phyloP scores from a whole-genome alignment of 1,284 basidiomycete species.

The Sanghuangporus weigelae region DNA sequence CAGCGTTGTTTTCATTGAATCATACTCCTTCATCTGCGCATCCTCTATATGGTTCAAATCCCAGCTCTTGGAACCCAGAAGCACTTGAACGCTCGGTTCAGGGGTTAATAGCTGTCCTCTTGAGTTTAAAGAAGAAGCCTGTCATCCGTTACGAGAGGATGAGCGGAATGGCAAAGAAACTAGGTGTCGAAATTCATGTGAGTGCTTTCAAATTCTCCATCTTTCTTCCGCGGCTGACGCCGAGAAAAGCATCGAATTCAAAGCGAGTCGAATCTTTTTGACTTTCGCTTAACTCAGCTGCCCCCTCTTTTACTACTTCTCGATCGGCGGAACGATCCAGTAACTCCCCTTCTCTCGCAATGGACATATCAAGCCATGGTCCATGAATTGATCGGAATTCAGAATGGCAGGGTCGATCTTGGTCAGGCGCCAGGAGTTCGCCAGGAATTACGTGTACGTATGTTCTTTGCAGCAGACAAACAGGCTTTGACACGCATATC shows the following conservation, averaged over 20 bases:
- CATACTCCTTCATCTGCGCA: slow-evolving; percentile 57
- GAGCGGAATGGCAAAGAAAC: slow-evolving; percentile 86
- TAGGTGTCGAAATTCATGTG: slow-evolving; percentile 84
- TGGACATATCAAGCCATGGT: slow-evolving; percentile 99
- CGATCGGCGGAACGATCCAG: slow-evolving; percentile 95
- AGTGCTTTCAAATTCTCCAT: background rate
- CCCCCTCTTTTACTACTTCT: slow-evolving; percentile 72
- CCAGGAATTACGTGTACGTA: slow-evolving; percentile 77
- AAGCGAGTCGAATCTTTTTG: slow-evolving; percentile 67
- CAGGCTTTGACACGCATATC: background rate
- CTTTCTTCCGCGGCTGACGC: background rate
- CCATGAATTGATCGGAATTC: slow-evolving; percentile 91
- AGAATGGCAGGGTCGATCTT: slow-evolving; percentile 89
- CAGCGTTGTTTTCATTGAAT: slow-evolving; percentile 87
- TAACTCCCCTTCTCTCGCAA: slow-evolving; percentile 95
- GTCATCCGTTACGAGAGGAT: slow-evolving; percentile 93
- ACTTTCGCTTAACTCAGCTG: slow-evolving; percentile 72
- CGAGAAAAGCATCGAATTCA: slow-evolving; percentile 60
- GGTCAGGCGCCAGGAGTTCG: slow-evolving; percentile 82
- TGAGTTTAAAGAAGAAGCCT: slow-evolving; percentile 96
- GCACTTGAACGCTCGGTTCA: slow-evolving; percentile 78
- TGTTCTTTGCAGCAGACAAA: background rate
- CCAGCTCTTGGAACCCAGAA: slow-evolving; percentile 62
- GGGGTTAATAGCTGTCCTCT: slow-evolving; percentile 82
- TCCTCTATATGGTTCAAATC: slow-evolving; percentile 66